Evolutionary conservation across 306 rosid species (phyloP).

Genomic region (Pueraria montana): DNA sequence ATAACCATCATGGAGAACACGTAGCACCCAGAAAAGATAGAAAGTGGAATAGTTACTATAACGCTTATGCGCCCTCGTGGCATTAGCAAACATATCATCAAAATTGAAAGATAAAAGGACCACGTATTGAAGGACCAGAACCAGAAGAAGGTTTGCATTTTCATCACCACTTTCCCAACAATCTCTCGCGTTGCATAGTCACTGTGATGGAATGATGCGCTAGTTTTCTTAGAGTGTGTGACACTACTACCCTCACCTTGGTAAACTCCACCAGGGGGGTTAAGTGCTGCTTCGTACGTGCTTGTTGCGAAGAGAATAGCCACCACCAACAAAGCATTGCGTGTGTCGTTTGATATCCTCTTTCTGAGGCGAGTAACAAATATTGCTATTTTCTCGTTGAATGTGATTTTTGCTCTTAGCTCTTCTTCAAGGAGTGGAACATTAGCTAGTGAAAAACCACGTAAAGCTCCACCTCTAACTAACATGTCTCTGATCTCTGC

Average conservation of each 20-base stretch:
- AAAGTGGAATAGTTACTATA: conserved; percentile 25
- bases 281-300: conserved; percentile 38
- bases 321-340: conserved; percentile 43
- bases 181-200: background rate
- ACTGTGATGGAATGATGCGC: background rate
- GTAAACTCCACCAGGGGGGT: conserved; percentile 43
- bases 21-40: conserved; percentile 34
- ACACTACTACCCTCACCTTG: background rate
- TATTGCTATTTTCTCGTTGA: conserved; percentile 35
- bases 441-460: background rate
- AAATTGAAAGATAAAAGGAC: conserved; percentile 32
- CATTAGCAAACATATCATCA: conserved; percentile 44
- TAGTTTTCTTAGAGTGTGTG: background rate
- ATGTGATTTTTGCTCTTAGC: conserved; percentile 36
- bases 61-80: conserved; percentile 46
- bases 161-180: conserved; percentile 40
- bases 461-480: conserved; percentile 14
- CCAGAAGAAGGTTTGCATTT: background rate
- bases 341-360: conserved; percentile 43
- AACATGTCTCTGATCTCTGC: conserved; percentile 37
- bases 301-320: conserved; percentile 43
- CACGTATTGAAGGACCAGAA: conserved; percentile 43
- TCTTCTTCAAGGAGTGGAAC: conserved; percentile 1
- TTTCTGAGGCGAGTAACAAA: conserved; percentile 26
- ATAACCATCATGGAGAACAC: conserved; percentile 29